Conservation (phyloP, 148 eudicot genomes). For the Chenopodium album region DNA sequence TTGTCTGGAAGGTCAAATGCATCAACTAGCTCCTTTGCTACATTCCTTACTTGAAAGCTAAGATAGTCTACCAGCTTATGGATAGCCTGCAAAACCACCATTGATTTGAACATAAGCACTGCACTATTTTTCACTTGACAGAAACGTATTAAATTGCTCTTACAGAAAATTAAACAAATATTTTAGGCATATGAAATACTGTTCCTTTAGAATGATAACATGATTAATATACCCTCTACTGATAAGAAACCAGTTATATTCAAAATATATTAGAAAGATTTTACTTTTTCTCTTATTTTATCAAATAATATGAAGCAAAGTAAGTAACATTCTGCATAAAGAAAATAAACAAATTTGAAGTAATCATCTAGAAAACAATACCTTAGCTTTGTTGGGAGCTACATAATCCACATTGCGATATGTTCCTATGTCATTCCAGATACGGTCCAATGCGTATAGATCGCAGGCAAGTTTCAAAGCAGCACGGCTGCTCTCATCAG, state of each 20-base stretch:
- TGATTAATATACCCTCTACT: background rate
- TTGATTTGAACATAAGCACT: slow-evolving; percentile 7
- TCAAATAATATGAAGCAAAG: background rate
- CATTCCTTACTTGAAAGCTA: slow-evolving; percentile 81
- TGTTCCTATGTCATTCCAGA: slow-evolving; percentile 95
- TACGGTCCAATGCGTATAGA: slow-evolving; percentile 89
- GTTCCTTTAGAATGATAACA: background rate
- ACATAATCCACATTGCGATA: slow-evolving; percentile 97
- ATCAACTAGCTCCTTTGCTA: slow-evolving; percentile 87
- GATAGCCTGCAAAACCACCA: slow-evolving; percentile 64
- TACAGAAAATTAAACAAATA: too few species aligned
- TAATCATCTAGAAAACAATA: slow-evolving; percentile 22
- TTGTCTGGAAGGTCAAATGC: slow-evolving; percentile 88
- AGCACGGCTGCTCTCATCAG: slow-evolving; percentile 69
- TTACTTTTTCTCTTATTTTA: background rate
- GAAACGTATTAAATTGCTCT: background rate
- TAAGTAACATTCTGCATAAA: background rate
- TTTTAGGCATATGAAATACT: too few species aligned
- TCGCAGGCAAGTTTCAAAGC: slow-evolving; percentile 86
- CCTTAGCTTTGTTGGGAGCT: slow-evolving; percentile 98
- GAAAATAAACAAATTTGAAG: background rate
- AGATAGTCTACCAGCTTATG: slow-evolving; percentile 83
- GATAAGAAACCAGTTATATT: background rate
- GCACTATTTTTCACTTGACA: background rate
- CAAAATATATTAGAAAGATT: background rate